phyloP scores from a whole-genome alignment of 805 yeast genomes.

The Kuraishia cidri region DNA sequence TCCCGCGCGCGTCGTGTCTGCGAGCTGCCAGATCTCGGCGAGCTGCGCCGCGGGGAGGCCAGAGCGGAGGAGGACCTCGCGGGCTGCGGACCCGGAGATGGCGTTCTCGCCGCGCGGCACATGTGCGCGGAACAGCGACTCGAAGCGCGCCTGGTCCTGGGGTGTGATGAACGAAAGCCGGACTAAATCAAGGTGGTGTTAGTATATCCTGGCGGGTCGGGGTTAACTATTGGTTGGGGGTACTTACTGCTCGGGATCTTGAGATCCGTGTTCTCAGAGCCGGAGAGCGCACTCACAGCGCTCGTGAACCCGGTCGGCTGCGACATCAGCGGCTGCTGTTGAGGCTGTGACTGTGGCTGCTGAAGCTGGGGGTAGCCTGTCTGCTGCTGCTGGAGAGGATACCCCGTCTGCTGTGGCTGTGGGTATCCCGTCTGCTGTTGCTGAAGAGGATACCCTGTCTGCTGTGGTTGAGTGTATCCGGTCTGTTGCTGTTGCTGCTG shows the following conservation, averaged over 20 bases:
- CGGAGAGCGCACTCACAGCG: conserved; percentile 21
- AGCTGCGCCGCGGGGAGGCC: conserved; percentile 66
- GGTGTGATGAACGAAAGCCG: conserved; percentile 80
- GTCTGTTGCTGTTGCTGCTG: conserved; percentile 20
- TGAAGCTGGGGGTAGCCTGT: conserved; percentile 16
- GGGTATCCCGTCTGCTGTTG: conserved; percentile 14
- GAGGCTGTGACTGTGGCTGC: conserved; percentile 7
- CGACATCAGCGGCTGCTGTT: conserved; percentile 20
- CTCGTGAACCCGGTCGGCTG: conserved; percentile 39
- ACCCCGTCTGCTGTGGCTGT: conserved; percentile 12
- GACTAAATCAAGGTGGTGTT: too few species aligned
- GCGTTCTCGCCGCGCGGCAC: conserved; percentile 65
- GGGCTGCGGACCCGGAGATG: conserved; percentile 64
- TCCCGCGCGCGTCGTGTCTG: conserved; percentile 87
- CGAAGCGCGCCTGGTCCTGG: conserved; percentile 81
- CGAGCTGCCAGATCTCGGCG: conserved; percentile 82
- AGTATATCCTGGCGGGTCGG: too few species aligned
- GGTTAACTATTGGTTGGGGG: too few species aligned
- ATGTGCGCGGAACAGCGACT: conserved; percentile 71
- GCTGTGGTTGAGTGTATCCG: conserved; percentile 24
- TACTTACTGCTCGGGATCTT: conserved; percentile 67
- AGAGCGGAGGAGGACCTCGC: conserved; percentile 72
- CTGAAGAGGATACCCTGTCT: conserved; percentile 25
- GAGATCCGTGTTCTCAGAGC: conserved; percentile 43
- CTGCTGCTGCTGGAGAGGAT: conserved; percentile 11